Evolutionary conservation across 2,329 filamentous ascomycete genomes (phyloP).

Genomic region (Ampelomyces quisqualis): DNA sequence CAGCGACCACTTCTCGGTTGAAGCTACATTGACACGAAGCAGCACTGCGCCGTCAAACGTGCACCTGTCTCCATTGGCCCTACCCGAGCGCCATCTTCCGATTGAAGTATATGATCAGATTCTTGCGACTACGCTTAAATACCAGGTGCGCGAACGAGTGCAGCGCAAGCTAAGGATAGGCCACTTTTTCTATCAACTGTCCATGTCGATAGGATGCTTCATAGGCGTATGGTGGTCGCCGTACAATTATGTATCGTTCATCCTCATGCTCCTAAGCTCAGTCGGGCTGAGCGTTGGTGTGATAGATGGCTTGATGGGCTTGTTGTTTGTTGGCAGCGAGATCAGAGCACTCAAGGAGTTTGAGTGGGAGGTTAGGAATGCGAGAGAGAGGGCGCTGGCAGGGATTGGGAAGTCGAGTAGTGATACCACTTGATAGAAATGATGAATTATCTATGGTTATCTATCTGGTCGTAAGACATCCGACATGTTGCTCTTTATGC

Average conservation of each 20-base stretch:
- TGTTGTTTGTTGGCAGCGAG: constrained; percentile 84
- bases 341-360: constrained; percentile 84
- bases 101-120: constrained; percentile 68
- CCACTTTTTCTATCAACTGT: constrained; percentile 71
- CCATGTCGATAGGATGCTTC: constrained; percentile 71
- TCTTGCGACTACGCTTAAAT: constrained; percentile 66
- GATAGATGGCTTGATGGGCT: constrained; percentile 80
- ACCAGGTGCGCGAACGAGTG: constrained; percentile 67
- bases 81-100: constrained; percentile 43
- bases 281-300: constrained; percentile 73
- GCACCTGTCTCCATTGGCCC: constrained; percentile 13
- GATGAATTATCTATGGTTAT: constrained; percentile 4
- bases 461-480: too few relatives aligned
- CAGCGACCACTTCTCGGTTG: constrained; percentile 92
- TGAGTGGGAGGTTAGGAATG: constrained; percentile 74
- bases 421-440: background rate
- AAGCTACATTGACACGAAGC: constrained; percentile 64
- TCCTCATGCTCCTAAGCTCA: constrained; percentile 77
- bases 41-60: constrained; percentile 10
- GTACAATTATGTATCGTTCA: constrained; percentile 72
- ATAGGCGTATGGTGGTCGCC: constrained; percentile 86
- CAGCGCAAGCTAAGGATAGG: constrained; percentile 71
- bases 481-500: too few relatives aligned
- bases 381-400: constrained; percentile 29
- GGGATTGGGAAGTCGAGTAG: constrained; percentile 5